Conservation (phyloP, 192 early-diverging fungal species). For the Powellomyces hirtus region DNA sequence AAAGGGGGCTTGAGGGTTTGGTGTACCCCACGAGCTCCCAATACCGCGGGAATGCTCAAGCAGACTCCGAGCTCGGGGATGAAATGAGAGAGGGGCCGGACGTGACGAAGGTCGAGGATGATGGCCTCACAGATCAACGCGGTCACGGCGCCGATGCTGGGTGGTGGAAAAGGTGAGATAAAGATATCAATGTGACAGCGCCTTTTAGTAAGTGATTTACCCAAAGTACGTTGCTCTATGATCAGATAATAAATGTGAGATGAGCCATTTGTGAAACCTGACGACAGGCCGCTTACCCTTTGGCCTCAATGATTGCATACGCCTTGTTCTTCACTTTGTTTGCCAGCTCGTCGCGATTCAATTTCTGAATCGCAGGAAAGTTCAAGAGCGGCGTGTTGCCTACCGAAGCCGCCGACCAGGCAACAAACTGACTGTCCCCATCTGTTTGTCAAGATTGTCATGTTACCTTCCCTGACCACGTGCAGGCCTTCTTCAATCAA, state of each 20-base stretch:
- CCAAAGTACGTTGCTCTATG: no score
- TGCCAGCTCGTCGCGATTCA: constrained; percentile 56
- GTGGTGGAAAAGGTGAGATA: background rate
- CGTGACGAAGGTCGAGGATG: constrained; percentile 64
- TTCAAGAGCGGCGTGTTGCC: constrained; percentile 66
- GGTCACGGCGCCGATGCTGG: constrained; percentile 74
- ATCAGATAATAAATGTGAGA: no score
- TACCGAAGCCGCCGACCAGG: constrained; percentile 72
- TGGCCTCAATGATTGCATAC: constrained; percentile 79
- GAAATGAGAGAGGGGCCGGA: constrained; percentile 71
- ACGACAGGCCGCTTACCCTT: constrained; percentile 80
- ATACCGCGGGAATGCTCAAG: constrained; percentile 74
- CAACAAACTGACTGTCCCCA: constrained; percentile 81
- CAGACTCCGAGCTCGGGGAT: constrained; percentile 61
- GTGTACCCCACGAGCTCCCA: constrained; percentile 71
- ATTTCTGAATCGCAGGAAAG: constrained; percentile 57
- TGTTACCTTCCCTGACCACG: no score
- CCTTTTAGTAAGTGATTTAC: no score
- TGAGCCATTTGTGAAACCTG: background rate
- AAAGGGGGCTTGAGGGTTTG: constrained; percentile 69
- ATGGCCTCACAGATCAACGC: constrained; percentile 66
- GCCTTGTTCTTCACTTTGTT: constrained; percentile 71
- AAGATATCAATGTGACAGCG: background rate
- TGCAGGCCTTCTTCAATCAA: background rate
- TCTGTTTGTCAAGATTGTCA: constrained; percentile 31